Base-by-base conservation (phyloP, 768 basidiomycete species). In the Psilocybe cyanescens region DNA sequence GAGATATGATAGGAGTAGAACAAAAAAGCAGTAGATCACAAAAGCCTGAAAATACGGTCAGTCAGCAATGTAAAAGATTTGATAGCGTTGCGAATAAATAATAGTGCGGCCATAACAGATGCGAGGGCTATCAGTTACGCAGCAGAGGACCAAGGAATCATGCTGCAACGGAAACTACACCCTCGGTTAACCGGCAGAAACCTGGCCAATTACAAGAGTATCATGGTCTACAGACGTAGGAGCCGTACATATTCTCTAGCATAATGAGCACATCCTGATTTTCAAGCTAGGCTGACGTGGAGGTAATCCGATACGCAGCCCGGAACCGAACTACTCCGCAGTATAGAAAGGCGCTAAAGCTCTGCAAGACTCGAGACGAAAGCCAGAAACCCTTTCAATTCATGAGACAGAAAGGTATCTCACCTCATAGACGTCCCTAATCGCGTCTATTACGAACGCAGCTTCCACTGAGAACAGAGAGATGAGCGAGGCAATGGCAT, bases 401-500 rank as follows among this genome's bases (percentile, higher is more conserved):
- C 24, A 24, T 35, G 33, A 35, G 33, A 7, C 9, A 33, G 16
- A 37, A 39, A 46, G 16, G 72, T 39, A 39, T 39, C 85, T 61
- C 61, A 94, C 95, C 84, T 99, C 97, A 73, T 99, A 99, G 14
- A 99, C 85, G 74, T 99, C 97, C 46, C 97, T 85, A 62, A 99
- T 81, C 14, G 86, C 94, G 72, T 99, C 97, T 62, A 99, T 96
- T 63, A 97, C 89, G 78, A 98, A 98, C 0, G 97, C 97, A 2
- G 92, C 94, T 71, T 97, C 91, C 57, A 98, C 79, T 0, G 95
- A 97, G 78, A 95, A 94, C 44, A 99, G 80, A 0, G 97, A 94
- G 63, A 98, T 94, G 66, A 98, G 80, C 3, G 94, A 95, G 0
- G 97, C 84, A 30, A 99, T 80, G 1, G 88, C 94, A 72, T 99